Evolutionary conservation across 768 basidiomycete genomes (phyloP), one percentile per base, ranked within the genome.

Genomic region (Russula brevipes): DNA sequence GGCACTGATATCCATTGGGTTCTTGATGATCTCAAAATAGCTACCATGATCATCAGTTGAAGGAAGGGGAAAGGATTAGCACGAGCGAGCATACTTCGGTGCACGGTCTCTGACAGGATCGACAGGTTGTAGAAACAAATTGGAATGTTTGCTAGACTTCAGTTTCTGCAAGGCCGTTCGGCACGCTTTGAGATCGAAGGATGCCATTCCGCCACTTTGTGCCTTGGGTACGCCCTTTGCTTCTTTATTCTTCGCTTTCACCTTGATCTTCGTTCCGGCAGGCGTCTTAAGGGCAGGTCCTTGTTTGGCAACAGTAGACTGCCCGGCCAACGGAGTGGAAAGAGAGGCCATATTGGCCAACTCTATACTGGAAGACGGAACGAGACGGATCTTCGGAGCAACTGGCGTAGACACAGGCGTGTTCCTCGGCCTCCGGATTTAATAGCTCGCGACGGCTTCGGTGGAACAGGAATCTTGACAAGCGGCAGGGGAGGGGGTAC

Each of bases 1-100:
- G 0, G 94, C 94, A 56, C 87, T 86, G 17, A 98, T 79, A 71
- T 99, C 97, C 92, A 99, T 98, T 0, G 97, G 96, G 11, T 88
- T 80, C 73, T 90, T 90, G 73, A 99, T 87, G 62, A 94, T 76
- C 57, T 90, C 86, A 70, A 94, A 93, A 73, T 98, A 98, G 68
- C 94, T 96, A 63, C 45, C 9, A n/a, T 33, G 33, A 11, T 41
- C 9, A 45, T 59, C 57, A 45, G 54, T 49, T 33, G 46, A 39
- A 19, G 66, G 46, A 39, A 19, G 66, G 45, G 17, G 2, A 44
- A 49, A 61, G 68, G 57, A 19, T 35, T 57, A 24, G 54, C 62
- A 59, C 49, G 59, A 41, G 56, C 35, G 7, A 67, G 33, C 50
- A 79, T 82, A 96, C 91, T 89, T 89, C 17, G 91, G 91, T 10